Base-by-base conservation (phyloP, 352 stramenopile genomes). In the Phytophthora hibernalis region DNA sequence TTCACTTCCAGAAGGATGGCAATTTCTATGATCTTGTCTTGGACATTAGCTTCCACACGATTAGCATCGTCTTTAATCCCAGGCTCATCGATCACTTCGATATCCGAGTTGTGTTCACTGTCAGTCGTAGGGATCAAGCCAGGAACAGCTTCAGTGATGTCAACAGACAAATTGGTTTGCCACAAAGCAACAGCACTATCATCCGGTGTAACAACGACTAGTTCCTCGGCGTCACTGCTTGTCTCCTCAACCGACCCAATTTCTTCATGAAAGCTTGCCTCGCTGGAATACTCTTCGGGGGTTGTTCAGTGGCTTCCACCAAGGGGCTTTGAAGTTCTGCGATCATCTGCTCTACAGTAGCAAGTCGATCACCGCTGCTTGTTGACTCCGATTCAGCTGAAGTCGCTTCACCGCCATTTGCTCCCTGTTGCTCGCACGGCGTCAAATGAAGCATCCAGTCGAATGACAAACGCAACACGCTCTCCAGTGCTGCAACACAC, bases 371-470 rank as follows among this genome's bases (percentile, higher is more conserved):
- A 5, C 21, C 47, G 12, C 65, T 18, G 10, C 43, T 62, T n/a
- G 18, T 9, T 12, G 30, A 5, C 31, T 65, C 56, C 0, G 28
- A 28, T n/a, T 58, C 33, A 43, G 11, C 7, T 26, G 24, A 11
- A 37, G 13, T 0, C 15, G 20, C 20, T 30, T 24, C 38, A 22
- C 28, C 42, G 5, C 5, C 37, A 12, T 5, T 22, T 52, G 16
- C 10, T 38, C 9, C 18, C 30, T 52, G 11, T 21, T 60, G 18
- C 5, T 64, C 47, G 56, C 81, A 87, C 0, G 49, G 42, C 20
- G 58, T 28, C 2, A 85, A 64, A 6, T 60, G 56, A 33, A 76
- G 52, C 31, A 87, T 68, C 79, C 76, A 90, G 22, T 76, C 54
- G 20, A 85, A 79, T 1, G 77, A 79, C 45, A 37, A 30, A 6